These are phyloP conservation scores for Choanephora cucurbitarum DNA, from an alignment of 371 early-diverging fungal genomes.

Conservation along the genomic window DNA sequence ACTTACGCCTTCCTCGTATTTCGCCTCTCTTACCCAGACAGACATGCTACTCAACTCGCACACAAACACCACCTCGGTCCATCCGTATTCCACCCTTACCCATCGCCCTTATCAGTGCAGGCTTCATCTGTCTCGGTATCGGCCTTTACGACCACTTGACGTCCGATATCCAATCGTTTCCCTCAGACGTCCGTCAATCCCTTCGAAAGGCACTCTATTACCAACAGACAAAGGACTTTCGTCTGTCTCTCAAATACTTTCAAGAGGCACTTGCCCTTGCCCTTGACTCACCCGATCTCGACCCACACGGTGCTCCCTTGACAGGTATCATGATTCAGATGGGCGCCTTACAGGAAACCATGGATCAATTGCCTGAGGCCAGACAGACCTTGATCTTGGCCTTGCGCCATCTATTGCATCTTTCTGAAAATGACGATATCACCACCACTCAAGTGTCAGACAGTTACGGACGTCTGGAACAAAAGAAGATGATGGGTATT, in stretches of 20 bases:
- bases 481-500: constrained; percentile 55
- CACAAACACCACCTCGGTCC: constrained; percentile 12
- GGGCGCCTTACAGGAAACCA: constrained; percentile 50
- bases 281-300: constrained; percentile 48
- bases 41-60: constrained; percentile 5
- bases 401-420: constrained; percentile 37
- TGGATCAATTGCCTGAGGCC: constrained; percentile 57
- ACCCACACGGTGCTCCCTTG: constrained; percentile 53
- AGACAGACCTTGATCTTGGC: constrained; percentile 52
- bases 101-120: constrained; percentile 39
- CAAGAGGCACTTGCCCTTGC: constrained; percentile 52
- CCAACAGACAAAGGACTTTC: constrained; percentile 51
- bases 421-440: constrained; percentile 21
- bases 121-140: constrained; percentile 44
- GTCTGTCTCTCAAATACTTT: constrained; percentile 53
- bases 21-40: neutral
- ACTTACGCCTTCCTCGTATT: neutral
- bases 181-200: constrained; percentile 53
- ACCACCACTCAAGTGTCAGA: constrained; percentile 10
- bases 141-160: constrained; percentile 59
- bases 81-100: constrained; percentile 42
- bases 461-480: constrained; percentile 25
- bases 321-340: constrained; percentile 69
- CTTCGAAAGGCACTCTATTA: constrained; percentile 65
- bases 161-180: constrained; percentile 62